These are phyloP conservation scores for Neurospora sp. DNA, from an alignment of 495 filamentous ascomycete genomes.

Conservation along the genomic window DNA sequence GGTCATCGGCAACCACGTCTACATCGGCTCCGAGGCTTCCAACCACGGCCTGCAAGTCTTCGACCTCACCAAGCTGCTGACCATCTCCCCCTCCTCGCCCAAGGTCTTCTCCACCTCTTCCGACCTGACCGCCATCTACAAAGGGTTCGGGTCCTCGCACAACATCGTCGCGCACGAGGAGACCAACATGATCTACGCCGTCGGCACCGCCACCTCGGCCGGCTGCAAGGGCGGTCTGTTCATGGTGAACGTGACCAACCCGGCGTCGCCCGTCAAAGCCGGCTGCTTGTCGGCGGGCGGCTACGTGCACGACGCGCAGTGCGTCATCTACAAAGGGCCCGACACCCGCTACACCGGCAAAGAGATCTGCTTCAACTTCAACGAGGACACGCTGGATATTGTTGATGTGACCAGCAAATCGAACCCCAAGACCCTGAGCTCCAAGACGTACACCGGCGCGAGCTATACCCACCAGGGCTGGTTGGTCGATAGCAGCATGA, in stretches of 20 bases:
- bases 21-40: slow-evolving; percentile 36
- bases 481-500: slow-evolving; percentile 44
- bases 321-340: slow-evolving; percentile 47
- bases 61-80: slow-evolving; percentile 32
- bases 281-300: slow-evolving; percentile 44
- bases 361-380: slow-evolving; percentile 52
- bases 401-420: slow-evolving; percentile 44
- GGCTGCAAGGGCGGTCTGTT: slow-evolving; percentile 41
- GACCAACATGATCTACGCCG: slow-evolving; percentile 30
- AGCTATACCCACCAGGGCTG: slow-evolving; percentile 53
- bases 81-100: slow-evolving; percentile 10
- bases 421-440: slow-evolving; percentile 37
- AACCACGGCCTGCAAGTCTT: slow-evolving; percentile 40
- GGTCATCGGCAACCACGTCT: slow-evolving; percentile 30
- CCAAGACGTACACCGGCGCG: slow-evolving; percentile 45
- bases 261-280: slow-evolving; percentile 32
- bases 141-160: slow-evolving; percentile 17
- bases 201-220: slow-evolving; percentile 31
- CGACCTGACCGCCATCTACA: slow-evolving; percentile 15
- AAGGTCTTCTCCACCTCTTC: slow-evolving; percentile 11
- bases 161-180: slow-evolving; percentile 45
- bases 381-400: slow-evolving; percentile 39
- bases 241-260: slow-evolving; percentile 42
- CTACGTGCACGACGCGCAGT: slow-evolving; percentile 52
- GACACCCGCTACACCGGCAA: slow-evolving; percentile 41